phyloP scores from a whole-genome alignment of 164 flowering plant genomes.

The Vitis vinifera region ASM3070453v1 NC_081817.1:27092501-27093000 shows the following conservation, averaged over 20 bases:
- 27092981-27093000: too few relatives aligned
- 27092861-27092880: not conserved
- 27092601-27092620: constrained; percentile 72
- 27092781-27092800: not conserved
- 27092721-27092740: not conserved
- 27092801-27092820: not conserved
- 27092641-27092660: not conserved
- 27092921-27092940: too few relatives aligned
- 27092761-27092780: not conserved
- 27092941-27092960: too few relatives aligned
- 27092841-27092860: not conserved
- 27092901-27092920: too few relatives aligned
- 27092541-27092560: constrained; percentile 54
- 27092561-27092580: constrained; percentile 65
- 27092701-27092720: not conserved
- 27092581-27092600: constrained; percentile 58
- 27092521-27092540: constrained; percentile 21
- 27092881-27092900: not conserved
- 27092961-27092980: too few relatives aligned
- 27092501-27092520: not conserved
- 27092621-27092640: constrained; percentile 1
- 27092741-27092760: not conserved
- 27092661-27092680: not conserved
- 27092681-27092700: not conserved
- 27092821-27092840: not conserved